Evolutionary conservation across 164 flowering plant genomes (phyloP).

Genomic region (Nelumbo lutea): DNA sequence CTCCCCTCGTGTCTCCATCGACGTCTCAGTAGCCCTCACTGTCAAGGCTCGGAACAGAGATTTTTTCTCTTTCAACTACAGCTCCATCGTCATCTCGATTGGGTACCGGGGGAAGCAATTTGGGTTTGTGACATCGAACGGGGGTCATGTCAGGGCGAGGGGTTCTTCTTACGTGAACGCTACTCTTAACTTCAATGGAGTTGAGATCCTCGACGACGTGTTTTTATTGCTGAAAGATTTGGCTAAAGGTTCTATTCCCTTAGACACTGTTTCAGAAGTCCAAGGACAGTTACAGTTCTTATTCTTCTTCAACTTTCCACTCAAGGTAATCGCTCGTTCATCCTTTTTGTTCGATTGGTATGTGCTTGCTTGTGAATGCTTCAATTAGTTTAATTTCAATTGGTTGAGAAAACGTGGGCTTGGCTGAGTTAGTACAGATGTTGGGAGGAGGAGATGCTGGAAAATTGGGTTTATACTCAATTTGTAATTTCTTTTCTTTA

Average conservation of each 20-base stretch:
- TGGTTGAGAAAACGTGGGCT: background rate
- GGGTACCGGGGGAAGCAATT: slow-evolving; percentile 61
- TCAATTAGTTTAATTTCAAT: background rate
- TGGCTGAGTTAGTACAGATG: too few relatives aligned
- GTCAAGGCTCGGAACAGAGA: slow-evolving; percentile 50
- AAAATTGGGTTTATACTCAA: too few relatives aligned
- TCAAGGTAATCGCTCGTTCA: slow-evolving; percentile 38
- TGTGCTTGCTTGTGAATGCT: background rate
- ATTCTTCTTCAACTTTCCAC: slow-evolving; percentile 50
- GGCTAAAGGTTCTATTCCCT: slow-evolving; percentile 59
- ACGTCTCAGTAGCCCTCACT: slow-evolving; percentile 42
- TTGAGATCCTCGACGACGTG: slow-evolving; percentile 57
- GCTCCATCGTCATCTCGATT: slow-evolving; percentile 41
- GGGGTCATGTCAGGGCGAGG: slow-evolving; percentile 46
- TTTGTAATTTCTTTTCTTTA: too few relatives aligned
- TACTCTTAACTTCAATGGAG: slow-evolving; percentile 49
- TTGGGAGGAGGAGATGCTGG: too few relatives aligned
- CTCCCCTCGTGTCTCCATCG: slow-evolving; percentile 37
- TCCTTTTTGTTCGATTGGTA: background rate
- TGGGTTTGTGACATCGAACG: slow-evolving; percentile 53
- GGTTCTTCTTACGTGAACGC: slow-evolving; percentile 58
- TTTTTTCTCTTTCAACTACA: slow-evolving; percentile 55
- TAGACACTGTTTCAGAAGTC: slow-evolving; percentile 54
- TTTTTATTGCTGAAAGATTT: slow-evolving; percentile 66
- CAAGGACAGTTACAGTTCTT: slow-evolving; percentile 47